phyloP scores from a whole-genome alignment of 257 asterid genomes.

The Voacanga thouarsii region DNA sequence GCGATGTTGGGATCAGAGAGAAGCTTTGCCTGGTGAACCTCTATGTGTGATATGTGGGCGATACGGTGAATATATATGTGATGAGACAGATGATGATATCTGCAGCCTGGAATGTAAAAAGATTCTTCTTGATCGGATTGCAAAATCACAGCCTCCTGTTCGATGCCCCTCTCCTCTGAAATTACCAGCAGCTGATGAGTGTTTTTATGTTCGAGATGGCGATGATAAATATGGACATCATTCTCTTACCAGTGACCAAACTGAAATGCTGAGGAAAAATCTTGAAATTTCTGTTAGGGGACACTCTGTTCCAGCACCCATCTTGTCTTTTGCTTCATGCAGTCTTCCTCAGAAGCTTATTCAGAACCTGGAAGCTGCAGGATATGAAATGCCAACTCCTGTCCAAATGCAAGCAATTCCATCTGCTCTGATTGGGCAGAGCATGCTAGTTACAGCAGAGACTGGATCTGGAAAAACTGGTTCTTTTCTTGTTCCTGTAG shows the following conservation, averaged over 20 bases:
- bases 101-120: conserved; percentile 85
- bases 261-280: conserved; percentile 48
- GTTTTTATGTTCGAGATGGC: conserved; percentile 68
- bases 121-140: conserved; percentile 43
- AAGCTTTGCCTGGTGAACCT: conserved; percentile 77
- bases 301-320: conserved; percentile 47
- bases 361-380: conserved; percentile 66
- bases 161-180: conserved; percentile 33
- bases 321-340: conserved; percentile 71
- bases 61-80: conserved; percentile 91
- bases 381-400: conserved; percentile 91
- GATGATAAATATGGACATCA: conserved; percentile 23
- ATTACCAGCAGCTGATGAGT: conserved; percentile 64
- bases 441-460: conserved; percentile 85
- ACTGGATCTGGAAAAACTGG: conserved; percentile 95
- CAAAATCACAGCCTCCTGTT: conserved; percentile 31
- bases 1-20: conserved; percentile 84
- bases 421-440: conserved; percentile 59
- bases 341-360: conserved; percentile 71
- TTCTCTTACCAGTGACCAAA: conserved; percentile 34
- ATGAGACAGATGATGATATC: conserved; percentile 81
- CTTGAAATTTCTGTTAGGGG: conserved; percentile 69
- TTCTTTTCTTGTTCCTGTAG: conserved; percentile 72
- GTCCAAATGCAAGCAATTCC: conserved; percentile 98
- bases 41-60: conserved; percentile 74